Conservation (phyloP, 768 basidiomycete genomes). For the Termitomyces sp. region DNA sequence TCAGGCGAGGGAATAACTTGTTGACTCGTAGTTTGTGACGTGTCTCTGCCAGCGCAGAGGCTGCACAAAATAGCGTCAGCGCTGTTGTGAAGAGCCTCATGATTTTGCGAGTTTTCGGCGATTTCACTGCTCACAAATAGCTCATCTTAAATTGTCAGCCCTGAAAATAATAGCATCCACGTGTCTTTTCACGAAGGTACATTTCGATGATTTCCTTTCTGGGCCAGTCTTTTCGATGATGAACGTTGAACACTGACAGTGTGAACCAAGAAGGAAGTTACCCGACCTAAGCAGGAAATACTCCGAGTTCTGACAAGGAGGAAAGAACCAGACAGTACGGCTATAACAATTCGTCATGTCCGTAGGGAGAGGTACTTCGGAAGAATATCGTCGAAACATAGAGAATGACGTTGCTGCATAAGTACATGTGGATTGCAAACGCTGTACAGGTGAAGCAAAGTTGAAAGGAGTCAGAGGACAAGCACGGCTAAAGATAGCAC, state of each 20-base stretch:
- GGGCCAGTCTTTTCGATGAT: background rate
- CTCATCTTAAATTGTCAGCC: no score
- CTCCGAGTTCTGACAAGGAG: background rate
- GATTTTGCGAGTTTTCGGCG: conserved; percentile 4
- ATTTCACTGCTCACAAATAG: conserved; percentile 2
- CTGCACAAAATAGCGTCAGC: conserved; percentile 23
- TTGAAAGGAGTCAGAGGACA: background rate
- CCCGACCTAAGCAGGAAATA: background rate
- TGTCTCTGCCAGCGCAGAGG: conserved; percentile 22
- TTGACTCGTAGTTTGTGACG: conserved; percentile 3
- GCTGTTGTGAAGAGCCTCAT: conserved; percentile 25
- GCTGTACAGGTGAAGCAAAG: background rate
- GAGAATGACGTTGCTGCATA: background rate
- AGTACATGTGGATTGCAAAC: conserved; percentile 2
- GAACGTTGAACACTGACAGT: background rate
- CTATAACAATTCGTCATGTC: conserved; percentile 10
- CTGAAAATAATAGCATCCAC: background rate
- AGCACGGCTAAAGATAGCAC: no score
- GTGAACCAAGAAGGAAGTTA: background rate
- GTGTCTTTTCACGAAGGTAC: background rate
- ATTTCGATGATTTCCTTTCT: background rate
- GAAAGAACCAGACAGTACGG: background rate
- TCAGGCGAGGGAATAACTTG: conserved; percentile 19
- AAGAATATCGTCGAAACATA: conserved; percentile 12
- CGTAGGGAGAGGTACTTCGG: conserved; percentile 9